phyloP scores from a whole-genome alignment of 2,329 filamentous ascomycete species.

The Cladosporium sp. region DNA sequence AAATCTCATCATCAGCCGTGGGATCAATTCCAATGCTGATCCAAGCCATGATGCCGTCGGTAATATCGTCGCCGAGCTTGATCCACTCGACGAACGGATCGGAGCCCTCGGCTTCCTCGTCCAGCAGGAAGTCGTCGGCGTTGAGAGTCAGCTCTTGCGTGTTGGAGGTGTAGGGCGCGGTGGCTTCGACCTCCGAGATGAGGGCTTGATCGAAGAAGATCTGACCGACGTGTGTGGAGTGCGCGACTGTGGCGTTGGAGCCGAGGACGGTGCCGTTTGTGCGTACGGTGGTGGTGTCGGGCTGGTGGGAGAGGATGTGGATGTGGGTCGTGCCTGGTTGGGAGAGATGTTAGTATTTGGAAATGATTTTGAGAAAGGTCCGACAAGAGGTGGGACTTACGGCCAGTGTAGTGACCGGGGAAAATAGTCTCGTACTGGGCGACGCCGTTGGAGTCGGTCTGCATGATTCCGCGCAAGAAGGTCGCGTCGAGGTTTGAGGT shows the following conservation, averaged over 20 bases:
- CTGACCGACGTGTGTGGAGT: conserved; percentile 58
- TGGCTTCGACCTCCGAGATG: conserved; percentile 47
- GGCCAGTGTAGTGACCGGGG: conserved; percentile 40
- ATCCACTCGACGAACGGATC: conserved; percentile 57
- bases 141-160: conserved; percentile 45
- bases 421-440: conserved; percentile 36
- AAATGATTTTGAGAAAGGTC: neutral
- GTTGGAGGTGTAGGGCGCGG: conserved; percentile 41
- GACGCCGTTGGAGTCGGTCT: conserved; percentile 35
- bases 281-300: conserved; percentile 30
- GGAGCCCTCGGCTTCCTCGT: conserved; percentile 43
- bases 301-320: conserved; percentile 34
- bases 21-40: conserved; percentile 48
- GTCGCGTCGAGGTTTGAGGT: conserved; percentile 33
- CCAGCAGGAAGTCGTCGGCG: conserved; percentile 44
- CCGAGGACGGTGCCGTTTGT: conserved; percentile 51
- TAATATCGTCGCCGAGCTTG: conserved; percentile 49
- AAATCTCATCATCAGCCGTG: conserved; percentile 19
- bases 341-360: neutral
- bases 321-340: conserved; percentile 32
- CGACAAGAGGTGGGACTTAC: conserved; percentile 14
- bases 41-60: conserved; percentile 51
- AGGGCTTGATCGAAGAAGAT: conserved; percentile 60
- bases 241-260: conserved; percentile 44
- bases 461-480: conserved; percentile 38